Evolutionary conservation across 2,329 filamentous ascomycete genomes (phyloP).

Genomic region (Arthrinium puccinioides): DNA sequence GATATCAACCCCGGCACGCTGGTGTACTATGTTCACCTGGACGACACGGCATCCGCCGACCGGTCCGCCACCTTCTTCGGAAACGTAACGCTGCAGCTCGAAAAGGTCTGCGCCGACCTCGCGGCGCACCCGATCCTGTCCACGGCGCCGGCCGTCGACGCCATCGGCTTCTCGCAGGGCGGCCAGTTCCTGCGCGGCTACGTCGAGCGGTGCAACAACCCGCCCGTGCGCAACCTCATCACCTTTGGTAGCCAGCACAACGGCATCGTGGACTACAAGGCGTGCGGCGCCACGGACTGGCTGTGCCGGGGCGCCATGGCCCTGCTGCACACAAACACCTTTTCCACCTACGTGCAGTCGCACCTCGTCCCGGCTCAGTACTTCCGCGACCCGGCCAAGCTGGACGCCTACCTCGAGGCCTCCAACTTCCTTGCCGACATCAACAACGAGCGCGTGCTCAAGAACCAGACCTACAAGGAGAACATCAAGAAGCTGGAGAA

Average conservation of each 20-base stretch:
- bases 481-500: conserved; percentile 65
- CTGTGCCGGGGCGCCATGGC: conserved; percentile 75
- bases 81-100: conserved; percentile 75
- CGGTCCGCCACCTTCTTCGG: conserved; percentile 83
- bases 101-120: conserved; percentile 69
- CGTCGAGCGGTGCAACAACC: conserved; percentile 75
- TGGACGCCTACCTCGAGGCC: conserved; percentile 66
- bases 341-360: conserved; percentile 69
- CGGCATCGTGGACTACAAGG: conserved; percentile 77
- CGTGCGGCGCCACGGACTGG: conserved; percentile 66
- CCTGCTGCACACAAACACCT: conserved; percentile 72
- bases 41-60: conserved; percentile 59
- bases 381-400: conserved; percentile 65
- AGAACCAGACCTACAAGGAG: conserved; percentile 67
- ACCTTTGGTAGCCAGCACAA: conserved; percentile 92
- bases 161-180: conserved; percentile 90
- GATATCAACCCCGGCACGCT: conserved; percentile 73
- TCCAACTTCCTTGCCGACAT: conserved; percentile 92
- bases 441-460: conserved; percentile 78
- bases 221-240: conserved; percentile 69
- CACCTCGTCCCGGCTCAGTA: conserved; percentile 90
- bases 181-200: conserved; percentile 93
- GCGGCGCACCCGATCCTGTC: conserved; percentile 70
- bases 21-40: conserved; percentile 71
- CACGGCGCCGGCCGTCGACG: conserved; percentile 77